These are phyloP conservation scores for Cladosporium sp. DNA, from an alignment of 2,329 filamentous ascomycete species.

Conservation along the genomic window DNA sequence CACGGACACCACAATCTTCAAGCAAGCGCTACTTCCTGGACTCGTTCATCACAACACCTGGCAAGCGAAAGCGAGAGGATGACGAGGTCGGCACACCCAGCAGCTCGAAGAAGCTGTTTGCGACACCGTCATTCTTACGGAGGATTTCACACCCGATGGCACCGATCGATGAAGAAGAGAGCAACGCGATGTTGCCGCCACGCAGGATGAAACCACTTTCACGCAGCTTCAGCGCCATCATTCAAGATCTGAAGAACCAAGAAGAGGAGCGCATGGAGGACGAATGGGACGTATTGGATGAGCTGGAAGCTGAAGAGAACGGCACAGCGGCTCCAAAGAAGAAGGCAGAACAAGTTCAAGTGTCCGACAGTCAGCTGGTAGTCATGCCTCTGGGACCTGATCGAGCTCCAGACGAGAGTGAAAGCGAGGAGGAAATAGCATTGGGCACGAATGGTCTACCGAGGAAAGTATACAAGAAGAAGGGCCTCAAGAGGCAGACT, in stretches of 20 bases:
- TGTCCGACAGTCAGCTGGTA: slow-evolving; percentile 40
- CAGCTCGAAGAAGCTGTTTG: slow-evolving; percentile 42
- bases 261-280: slow-evolving; percentile 69
- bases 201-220: slow-evolving; percentile 41
- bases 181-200: slow-evolving; percentile 29
- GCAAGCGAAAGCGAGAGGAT: slow-evolving; percentile 45
- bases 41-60: slow-evolving; percentile 60
- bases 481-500: slow-evolving; percentile 76
- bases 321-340: slow-evolving; percentile 11
- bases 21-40: slow-evolving; percentile 61
- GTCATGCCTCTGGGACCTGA: slow-evolving; percentile 46
- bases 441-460: slow-evolving; percentile 51
- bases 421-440: slow-evolving; percentile 57
- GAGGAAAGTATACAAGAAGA: slow-evolving; percentile 70
- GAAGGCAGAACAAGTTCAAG: slow-evolving; percentile 26
- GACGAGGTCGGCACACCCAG: slow-evolving; percentile 28
- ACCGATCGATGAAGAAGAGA: slow-evolving; percentile 56
- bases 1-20: slow-evolving; percentile 48
- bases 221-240: slow-evolving; percentile 68
- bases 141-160: slow-evolving; percentile 48
- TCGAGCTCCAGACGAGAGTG: slow-evolving; percentile 42
- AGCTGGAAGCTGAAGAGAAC: slow-evolving; percentile 54
- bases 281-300: slow-evolving; percentile 69
- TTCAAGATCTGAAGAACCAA: slow-evolving; percentile 64
- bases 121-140: slow-evolving; percentile 68